Conservation (phyloP, 228 moss, liverwort and hornwort species). For the Sphagnum magellanicum region DNA sequence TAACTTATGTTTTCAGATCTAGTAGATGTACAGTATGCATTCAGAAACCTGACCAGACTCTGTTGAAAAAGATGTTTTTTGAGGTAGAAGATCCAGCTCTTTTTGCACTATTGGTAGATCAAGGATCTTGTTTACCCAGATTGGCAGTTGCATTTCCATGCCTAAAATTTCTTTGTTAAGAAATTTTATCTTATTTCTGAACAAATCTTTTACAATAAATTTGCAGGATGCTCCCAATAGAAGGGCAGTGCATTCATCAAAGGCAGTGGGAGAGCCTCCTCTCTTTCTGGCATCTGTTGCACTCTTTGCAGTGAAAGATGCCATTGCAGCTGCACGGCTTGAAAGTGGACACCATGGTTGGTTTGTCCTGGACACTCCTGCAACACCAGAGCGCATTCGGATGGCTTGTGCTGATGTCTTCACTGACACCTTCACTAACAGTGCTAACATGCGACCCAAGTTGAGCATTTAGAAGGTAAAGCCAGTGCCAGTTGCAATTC, state of each 20-base stretch:
- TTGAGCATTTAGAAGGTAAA: constrained; percentile 37
- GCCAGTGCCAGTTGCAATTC: too few species aligned
- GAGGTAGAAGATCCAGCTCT: too few species aligned
- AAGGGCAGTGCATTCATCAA: constrained; percentile 85
- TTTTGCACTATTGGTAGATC: too few species aligned
- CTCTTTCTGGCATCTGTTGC: constrained; percentile 79
- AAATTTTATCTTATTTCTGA: background rate
- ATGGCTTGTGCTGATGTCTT: constrained; percentile 92
- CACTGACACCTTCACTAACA: constrained; percentile 49
- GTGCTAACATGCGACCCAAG: constrained; percentile 63
- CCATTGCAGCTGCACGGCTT: constrained; percentile 61
- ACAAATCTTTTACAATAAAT: too few species aligned
- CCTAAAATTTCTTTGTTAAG: background rate
- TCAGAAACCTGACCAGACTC: too few species aligned
- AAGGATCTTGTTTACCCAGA: too few species aligned
- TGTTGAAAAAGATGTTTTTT: too few species aligned
- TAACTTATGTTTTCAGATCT: background rate
- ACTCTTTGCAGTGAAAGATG: constrained; percentile 85
- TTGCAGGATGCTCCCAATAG: constrained; percentile 80
- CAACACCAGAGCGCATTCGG: constrained; percentile 93
- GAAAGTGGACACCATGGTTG: constrained; percentile 61
- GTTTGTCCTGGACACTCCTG: constrained; percentile 84
- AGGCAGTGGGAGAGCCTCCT: constrained; percentile 96
- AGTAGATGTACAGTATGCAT: background rate
- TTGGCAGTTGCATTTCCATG: too few species aligned